A percentile compares a stretch with the other conserved stretches of the same genome.
These are phyloP conservation scores for Populus davidiana DNA, from an alignment of 345 rosid species.

Conservation along the genomic window DNA sequence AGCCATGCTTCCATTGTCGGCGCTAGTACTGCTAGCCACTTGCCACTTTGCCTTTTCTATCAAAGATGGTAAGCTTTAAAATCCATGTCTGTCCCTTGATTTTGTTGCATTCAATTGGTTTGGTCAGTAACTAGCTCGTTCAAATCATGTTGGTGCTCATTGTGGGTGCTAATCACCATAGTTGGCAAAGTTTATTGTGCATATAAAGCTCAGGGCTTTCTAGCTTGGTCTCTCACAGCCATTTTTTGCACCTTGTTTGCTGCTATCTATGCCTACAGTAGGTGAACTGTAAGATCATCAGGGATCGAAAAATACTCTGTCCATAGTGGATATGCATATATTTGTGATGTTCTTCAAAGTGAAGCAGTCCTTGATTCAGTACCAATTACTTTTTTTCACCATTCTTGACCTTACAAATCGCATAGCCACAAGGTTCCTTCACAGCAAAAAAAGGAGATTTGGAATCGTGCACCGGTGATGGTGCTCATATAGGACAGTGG, in stretches of 20 bases:
- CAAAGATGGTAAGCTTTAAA: conserved; percentile 40
- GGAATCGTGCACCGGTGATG: not conserved
- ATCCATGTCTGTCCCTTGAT: no score
- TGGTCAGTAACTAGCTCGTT: not conserved
- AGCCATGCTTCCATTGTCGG: conserved; percentile 25
- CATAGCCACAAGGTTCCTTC: not conserved
- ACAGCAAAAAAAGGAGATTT: not conserved
- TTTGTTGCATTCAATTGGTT: not conserved
- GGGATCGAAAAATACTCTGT: no score
- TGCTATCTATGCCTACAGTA: not conserved
- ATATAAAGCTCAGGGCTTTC: not conserved
- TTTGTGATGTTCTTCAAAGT: not conserved
- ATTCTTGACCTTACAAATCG: not conserved
- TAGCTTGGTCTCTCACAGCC: not conserved
- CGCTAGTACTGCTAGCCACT: conserved; percentile 41
- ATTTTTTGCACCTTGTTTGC: not conserved
- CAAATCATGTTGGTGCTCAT: not conserved
- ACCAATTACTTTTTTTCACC: not conserved
- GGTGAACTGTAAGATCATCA: no score
- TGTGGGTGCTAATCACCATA: not conserved
- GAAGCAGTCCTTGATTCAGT: not conserved
- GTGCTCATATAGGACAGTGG: not conserved
- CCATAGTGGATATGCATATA: no score
- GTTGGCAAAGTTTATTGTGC: not conserved
- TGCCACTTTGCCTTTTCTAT: conserved; percentile 38